Evolutionary conservation across 345 rosid species (phyloP).

Genomic region (Linum lewisii): DNA sequence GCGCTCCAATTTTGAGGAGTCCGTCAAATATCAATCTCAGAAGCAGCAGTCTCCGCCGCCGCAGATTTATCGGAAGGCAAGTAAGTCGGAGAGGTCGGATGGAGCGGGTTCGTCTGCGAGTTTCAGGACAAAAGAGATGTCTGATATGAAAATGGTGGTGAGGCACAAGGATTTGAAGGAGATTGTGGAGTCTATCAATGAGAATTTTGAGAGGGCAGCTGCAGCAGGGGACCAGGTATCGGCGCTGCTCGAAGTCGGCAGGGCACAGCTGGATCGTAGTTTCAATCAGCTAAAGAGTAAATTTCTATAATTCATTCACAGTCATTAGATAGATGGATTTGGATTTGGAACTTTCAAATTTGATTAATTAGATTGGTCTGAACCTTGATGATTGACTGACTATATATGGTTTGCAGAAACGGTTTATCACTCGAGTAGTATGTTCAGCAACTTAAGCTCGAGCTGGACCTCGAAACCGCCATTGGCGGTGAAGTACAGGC

Average conservation of each 20-base stretch:
- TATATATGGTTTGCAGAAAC: conserved; percentile 50
- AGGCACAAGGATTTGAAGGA: conserved; percentile 92
- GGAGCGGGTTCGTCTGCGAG: conserved; percentile 46
- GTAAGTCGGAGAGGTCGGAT: conserved; percentile 35
- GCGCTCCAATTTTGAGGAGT: conserved; percentile 46
- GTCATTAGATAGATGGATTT: no score
- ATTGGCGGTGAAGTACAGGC: conserved; percentile 73
- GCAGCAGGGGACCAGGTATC: conserved; percentile 71
- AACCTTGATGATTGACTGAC: neutral
- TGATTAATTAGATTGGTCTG: neutral
- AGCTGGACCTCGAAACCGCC: conserved; percentile 97
- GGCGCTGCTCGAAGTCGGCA: conserved; percentile 72
- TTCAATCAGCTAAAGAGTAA: conserved; percentile 82
- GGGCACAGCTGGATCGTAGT: conserved; percentile 90
- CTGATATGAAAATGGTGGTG: conserved; percentile 68
- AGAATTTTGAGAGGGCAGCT: conserved; percentile 77
- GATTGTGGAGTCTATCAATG: conserved; percentile 72
- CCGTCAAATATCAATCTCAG: conserved; percentile 11
- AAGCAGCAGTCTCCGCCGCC: conserved; percentile 10
- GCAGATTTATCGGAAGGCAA: conserved; percentile 8
- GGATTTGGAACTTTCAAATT: neutral
- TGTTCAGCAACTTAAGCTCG: conserved; percentile 82
- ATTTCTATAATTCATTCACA: neutral
- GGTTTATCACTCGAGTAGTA: conserved; percentile 85
- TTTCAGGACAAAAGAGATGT: conserved; percentile 41